These are phyloP conservation scores for Oryza rufipogon DNA, from an alignment of 176 grass and related monocot genomes.

Conservation along the genomic window DNA sequence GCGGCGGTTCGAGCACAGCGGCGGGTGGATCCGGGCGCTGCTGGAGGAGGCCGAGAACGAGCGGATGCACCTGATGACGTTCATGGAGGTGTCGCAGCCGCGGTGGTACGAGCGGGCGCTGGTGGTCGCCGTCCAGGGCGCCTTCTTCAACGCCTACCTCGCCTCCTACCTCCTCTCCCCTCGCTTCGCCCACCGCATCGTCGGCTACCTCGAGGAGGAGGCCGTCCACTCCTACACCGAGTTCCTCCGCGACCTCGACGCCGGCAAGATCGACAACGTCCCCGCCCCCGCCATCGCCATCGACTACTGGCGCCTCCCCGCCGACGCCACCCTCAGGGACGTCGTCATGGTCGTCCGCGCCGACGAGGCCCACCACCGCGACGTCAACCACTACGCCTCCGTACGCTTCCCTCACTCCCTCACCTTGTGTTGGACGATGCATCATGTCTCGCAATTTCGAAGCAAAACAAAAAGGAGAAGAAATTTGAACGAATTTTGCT, in stretches of 20 bases:
- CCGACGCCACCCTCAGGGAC: conserved; percentile 71
- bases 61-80: conserved; percentile 68
- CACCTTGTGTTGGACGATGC: too few species aligned
- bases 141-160: conserved; percentile 68
- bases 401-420: conserved; percentile 18
- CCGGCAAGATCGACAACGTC: conserved; percentile 60
- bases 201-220: conserved; percentile 82
- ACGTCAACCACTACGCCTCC: conserved; percentile 84
- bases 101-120: conserved; percentile 59
- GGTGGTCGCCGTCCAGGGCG: conserved; percentile 55
- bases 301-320: conserved; percentile 74
- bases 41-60: conserved; percentile 62
- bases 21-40: conserved; percentile 60
- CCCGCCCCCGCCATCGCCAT: conserved; percentile 81
- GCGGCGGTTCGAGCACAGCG: conserved; percentile 58
- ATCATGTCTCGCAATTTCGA: too few species aligned
- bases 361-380: conserved; percentile 81
- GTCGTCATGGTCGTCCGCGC: conserved; percentile 70
- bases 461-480: too few species aligned
- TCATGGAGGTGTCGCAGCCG: conserved; percentile 59
- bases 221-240: conserved; percentile 80
- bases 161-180: conserved; percentile 53
- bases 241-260: conserved; percentile 71
- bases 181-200: conserved; percentile 69
- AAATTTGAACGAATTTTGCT: background rate